Conservation (phyloP, 83 land plant species). For the Picea engelmannii region DNA sequence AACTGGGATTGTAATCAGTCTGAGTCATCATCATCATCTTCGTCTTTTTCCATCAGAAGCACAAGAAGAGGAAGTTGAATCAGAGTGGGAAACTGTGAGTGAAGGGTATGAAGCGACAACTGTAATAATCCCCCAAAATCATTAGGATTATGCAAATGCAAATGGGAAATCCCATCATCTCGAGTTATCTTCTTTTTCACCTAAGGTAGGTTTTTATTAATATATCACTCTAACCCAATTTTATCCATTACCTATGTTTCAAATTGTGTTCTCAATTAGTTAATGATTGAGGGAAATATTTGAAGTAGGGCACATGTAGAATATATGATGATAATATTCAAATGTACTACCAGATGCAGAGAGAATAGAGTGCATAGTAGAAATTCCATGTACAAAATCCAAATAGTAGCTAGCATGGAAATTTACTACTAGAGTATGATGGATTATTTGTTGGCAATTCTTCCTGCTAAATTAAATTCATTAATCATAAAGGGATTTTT, state of each 20-base stretch:
- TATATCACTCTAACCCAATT: neutral
- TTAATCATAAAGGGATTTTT: too few species aligned
- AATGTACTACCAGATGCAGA: too few species aligned
- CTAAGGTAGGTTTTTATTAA: neutral
- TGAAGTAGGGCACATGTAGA: too few species aligned
- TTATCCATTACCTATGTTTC: neutral
- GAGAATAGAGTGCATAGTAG: neutral
- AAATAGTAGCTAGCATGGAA: too few species aligned
- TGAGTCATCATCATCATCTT: too few species aligned
- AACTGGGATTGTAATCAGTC: neutral
- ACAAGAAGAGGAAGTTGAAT: neutral
- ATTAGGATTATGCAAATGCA: neutral
- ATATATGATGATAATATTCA: too few species aligned
- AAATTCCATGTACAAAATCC: neutral
- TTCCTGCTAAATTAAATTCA: too few species aligned
- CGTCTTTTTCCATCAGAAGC: neutral
- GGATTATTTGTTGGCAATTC: too few species aligned
- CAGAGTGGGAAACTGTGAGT: conserved; percentile 11
- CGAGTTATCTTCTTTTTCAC: neutral
- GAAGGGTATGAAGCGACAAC: neutral
- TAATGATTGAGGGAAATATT: too few species aligned
- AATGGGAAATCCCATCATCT: neutral
- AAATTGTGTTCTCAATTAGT: neutral
- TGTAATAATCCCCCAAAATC: neutral
- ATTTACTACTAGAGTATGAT: too few species aligned